Percentiles rank a stretch among this genome's conserved stretches.
Evolutionary conservation across 352 stramenopile species (phyloP).

Genomic region (Globisporangium okanoganense): DNA sequence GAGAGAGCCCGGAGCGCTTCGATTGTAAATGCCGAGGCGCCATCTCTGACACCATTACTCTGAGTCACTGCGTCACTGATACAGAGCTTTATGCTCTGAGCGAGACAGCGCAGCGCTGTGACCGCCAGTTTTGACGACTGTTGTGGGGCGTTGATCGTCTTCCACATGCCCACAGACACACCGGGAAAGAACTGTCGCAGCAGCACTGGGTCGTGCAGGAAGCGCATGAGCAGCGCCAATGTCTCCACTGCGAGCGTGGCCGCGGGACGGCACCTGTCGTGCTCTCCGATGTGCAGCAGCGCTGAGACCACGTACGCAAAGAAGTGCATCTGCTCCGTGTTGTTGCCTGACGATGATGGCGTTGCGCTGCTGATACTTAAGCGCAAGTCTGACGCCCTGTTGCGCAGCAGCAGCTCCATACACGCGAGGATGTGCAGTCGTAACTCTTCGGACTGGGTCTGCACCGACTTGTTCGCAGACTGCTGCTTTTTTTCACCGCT

Average conservation of each 20-base stretch:
- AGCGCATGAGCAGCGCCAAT: constrained; percentile 33
- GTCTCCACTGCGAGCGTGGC: constrained; percentile 36
- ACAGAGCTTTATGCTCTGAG: constrained; percentile 28
- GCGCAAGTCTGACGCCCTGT: constrained; percentile 2
- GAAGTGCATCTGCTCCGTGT: constrained; percentile 49
- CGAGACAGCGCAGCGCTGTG: constrained; percentile 54
- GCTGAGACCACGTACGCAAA: constrained; percentile 63
- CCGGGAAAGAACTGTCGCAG: constrained; percentile 74
- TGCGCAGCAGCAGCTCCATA: constrained; percentile 34
- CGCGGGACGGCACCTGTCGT: constrained; percentile 39
- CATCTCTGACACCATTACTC: not conserved
- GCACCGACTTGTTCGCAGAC: constrained; percentile 5
- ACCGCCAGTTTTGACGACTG: constrained; percentile 64
- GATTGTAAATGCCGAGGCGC: constrained; percentile 12
- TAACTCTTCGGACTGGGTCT: constrained; percentile 55
- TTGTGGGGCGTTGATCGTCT: constrained; percentile 55
- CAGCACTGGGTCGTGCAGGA: constrained; percentile 30
- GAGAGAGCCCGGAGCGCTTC: constrained; percentile 12
- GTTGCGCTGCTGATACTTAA: not conserved
- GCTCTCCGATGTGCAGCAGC: constrained; percentile 56
- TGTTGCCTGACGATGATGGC: not conserved
- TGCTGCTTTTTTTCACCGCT: not conserved
- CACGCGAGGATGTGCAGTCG: constrained; percentile 42
- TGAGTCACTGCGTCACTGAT: constrained; percentile 20
- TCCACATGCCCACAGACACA: constrained; percentile 59